These are phyloP conservation scores for Papiliotrema nemorosa DNA, from an alignment of 1,284 basidiomycete species.

Conservation along the genomic window DNA sequence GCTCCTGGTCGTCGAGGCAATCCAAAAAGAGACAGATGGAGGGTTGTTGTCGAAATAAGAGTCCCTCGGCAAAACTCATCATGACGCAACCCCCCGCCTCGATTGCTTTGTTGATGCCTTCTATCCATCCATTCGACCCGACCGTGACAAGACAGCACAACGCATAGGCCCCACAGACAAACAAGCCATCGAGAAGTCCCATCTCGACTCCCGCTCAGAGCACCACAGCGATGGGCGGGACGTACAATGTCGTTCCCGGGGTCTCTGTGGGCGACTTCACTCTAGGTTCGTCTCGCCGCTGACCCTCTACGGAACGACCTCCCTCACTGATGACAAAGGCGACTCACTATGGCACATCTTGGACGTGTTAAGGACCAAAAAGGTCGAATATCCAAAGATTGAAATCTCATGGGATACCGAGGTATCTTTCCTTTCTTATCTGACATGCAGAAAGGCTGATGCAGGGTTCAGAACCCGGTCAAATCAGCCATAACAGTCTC, in stretches of 20 bases:
- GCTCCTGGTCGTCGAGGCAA: no score
- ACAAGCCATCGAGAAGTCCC: no score
- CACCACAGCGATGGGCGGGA: conserved; percentile 34
- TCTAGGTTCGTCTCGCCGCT: conserved; percentile 55
- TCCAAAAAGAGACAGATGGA: no score
- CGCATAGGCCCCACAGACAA: no score
- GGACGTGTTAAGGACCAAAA: conserved; percentile 58
- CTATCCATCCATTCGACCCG: no score
- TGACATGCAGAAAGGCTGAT: neutral
- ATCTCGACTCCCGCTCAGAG: no score
- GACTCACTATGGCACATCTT: conserved; percentile 76
- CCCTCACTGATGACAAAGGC: conserved; percentile 53
- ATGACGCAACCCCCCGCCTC: no score
- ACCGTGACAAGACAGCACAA: no score
- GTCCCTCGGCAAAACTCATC: no score
- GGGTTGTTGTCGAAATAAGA: no score
- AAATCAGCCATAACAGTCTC: conserved; percentile 70
- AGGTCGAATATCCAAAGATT: conserved; percentile 65
- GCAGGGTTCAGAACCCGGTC: conserved; percentile 49
- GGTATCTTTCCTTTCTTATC: conserved; percentile 36
- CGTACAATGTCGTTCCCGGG: conserved; percentile 74
- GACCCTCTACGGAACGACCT: neutral
- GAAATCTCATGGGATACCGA: conserved; percentile 80
- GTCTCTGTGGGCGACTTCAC: conserved; percentile 71
- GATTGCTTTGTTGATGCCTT: neutral